These are phyloP conservation scores for Cantharellus anzutake DNA, from an alignment of 768 basidiomycete species.

Conservation along the genomic window DNA sequence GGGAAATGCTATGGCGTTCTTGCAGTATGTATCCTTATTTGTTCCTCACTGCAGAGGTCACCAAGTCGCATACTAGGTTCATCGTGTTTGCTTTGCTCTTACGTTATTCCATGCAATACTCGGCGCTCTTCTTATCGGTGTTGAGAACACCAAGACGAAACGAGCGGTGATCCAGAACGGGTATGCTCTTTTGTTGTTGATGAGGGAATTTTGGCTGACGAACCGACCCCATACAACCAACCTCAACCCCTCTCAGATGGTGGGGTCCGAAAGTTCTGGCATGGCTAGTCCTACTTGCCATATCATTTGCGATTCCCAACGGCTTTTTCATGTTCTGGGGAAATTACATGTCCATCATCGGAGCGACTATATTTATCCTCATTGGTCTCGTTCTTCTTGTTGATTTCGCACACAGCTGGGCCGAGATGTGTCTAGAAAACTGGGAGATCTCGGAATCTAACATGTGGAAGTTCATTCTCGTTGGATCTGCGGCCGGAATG, in stretches of 20 bases:
- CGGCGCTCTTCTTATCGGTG: conserved; percentile 60
- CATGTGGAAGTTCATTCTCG: conserved; percentile 90
- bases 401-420: conserved; percentile 98
- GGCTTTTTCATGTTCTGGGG: conserved; percentile 98
- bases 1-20: conserved; percentile 94
- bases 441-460: conserved; percentile 82
- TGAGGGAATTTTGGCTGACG: background rate
- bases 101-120: conserved; percentile 75
- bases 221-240: conserved; percentile 1
- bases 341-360: conserved; percentile 78
- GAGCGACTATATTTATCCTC: conserved; percentile 87
- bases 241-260: conserved; percentile 37
- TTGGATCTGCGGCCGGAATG: conserved; percentile 80
- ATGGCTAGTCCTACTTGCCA: conserved; percentile 64
- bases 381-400: conserved; percentile 93
- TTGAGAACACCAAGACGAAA: conserved; percentile 79
- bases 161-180: conserved; percentile 95
- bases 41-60: background rate
- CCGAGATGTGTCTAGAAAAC: conserved; percentile 87
- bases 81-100: conserved; percentile 92
- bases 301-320: conserved; percentile 92
- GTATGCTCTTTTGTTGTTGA: conserved; percentile 20
- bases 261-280: conserved; percentile 94
- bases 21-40: conserved; percentile 37
- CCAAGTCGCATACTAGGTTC: conserved; percentile 26